Evolutionary conservation across 805 yeast species (phyloP).

Genomic region (Teunomyces funiuensis): DNA sequence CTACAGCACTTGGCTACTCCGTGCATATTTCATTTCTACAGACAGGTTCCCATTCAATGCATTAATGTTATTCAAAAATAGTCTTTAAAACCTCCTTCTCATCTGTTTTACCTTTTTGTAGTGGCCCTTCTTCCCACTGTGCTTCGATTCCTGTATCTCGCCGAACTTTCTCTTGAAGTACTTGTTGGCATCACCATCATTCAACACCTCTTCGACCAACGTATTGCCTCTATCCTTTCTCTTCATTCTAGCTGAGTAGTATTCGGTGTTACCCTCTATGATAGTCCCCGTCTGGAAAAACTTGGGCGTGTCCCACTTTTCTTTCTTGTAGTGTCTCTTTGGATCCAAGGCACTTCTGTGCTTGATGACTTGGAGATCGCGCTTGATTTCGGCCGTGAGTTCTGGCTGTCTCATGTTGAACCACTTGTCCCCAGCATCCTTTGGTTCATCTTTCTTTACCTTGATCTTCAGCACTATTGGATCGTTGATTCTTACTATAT

Average conservation of each 20-base stretch:
- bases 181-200: conserved; percentile 63
- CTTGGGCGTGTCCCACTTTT: conserved; percentile 73
- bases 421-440: conserved; percentile 65
- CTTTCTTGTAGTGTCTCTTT: conserved; percentile 90
- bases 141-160: conserved; percentile 68
- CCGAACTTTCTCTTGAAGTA: conserved; percentile 83
- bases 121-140: conserved; percentile 65
- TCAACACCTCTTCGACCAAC: conserved; percentile 77
- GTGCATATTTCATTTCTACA: conserved; percentile 3
- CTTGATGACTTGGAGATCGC: conserved; percentile 76
- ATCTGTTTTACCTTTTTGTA: conserved; percentile 62
- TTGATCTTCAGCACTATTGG: conserved; percentile 35
- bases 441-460: conserved; percentile 14
- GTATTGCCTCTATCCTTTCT: conserved; percentile 74
- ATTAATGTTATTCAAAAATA: conserved; percentile 1
- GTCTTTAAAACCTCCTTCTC: conserved; percentile 49
- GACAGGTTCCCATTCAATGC: conserved; percentile 6
- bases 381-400: conserved; percentile 64
- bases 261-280: conserved; percentile 79
- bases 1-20: neutral
- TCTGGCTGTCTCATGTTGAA: conserved; percentile 77
- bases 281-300: conserved; percentile 88
- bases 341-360: conserved; percentile 93
- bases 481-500: conserved; percentile 43
- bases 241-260: conserved; percentile 62